A percentile compares a stretch with the other conserved stretches of the same genome.
phyloP scores from a whole-genome alignment of 2,329 filamentous ascomycete genomes.

The Trichoderma lentiforme region DNA sequence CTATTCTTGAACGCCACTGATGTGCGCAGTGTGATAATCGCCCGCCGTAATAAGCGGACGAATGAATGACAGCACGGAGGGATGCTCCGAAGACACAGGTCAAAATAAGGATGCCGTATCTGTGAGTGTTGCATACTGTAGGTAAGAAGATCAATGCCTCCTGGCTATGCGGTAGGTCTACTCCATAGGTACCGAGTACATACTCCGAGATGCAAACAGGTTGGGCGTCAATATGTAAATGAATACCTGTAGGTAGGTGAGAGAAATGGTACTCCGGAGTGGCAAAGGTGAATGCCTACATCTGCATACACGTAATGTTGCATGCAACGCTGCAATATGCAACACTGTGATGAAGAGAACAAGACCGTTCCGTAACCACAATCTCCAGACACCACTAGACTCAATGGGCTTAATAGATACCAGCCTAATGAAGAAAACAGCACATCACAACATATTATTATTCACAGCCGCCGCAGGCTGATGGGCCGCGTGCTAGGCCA shows the following conservation, averaged over 20 bases:
- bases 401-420: not conserved
- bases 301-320: not conserved
- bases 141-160: not conserved
- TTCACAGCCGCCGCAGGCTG: not conserved
- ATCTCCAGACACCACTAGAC: not conserved
- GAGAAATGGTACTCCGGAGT: not conserved
- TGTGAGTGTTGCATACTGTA: not conserved
- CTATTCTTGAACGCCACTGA: not conserved
- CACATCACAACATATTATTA: not conserved
- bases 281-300: not conserved
- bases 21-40: not conserved
- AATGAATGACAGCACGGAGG: not conserved
- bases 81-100: not conserved
- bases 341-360: not conserved
- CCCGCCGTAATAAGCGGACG: not conserved
- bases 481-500: not conserved
- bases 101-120: not conserved
- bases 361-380: not conserved
- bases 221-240: not conserved
- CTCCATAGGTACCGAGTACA: not conserved
- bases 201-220: not conserved
- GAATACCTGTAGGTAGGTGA: not conserved
- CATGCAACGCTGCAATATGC: not conserved
- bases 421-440: not conserved
- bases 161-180: not conserved